A percentile compares a stretch with the other conserved stretches of the same genome.
Conservation (phyloP, 1,284 basidiomycete species). For the Puccinia hordei region DNA sequence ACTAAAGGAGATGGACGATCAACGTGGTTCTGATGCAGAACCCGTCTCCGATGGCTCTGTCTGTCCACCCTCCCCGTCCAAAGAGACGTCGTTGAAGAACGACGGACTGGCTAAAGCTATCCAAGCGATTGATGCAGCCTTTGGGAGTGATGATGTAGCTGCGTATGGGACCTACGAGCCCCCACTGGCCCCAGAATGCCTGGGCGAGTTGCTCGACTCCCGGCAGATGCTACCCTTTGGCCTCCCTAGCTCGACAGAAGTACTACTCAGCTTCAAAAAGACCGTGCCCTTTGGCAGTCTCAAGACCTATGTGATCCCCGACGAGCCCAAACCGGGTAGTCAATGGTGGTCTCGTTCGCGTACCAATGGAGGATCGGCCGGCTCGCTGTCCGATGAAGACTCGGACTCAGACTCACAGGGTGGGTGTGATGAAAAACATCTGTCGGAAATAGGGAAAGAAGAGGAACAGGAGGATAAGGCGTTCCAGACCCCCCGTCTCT, state of each 20-base stretch:
- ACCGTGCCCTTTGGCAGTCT: conserved; percentile 29
- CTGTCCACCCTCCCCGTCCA: neutral
- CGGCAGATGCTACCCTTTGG: conserved; percentile 69
- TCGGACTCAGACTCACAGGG: too few species aligned
- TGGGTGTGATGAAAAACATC: too few species aligned
- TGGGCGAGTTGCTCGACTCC: conserved; percentile 85
- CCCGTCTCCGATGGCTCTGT: too few species aligned
- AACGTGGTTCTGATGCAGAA: too few species aligned
- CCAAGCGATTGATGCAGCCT: conserved; percentile 66
- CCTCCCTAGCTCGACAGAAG: conserved; percentile 24
- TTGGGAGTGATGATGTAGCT: conserved; percentile 70
- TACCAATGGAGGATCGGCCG: too few species aligned
- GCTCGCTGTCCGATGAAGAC: too few species aligned
- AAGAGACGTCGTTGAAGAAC: conserved; percentile 56
- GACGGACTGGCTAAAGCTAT: conserved; percentile 61
- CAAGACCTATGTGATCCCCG: conserved; percentile 15
- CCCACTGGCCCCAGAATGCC: conserved; percentile 71
- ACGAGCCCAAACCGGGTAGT: conserved; percentile 9
- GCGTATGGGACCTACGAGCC: conserved; percentile 75
- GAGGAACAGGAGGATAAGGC: too few species aligned
- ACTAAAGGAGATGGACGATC: conserved; percentile 66
- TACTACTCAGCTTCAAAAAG: conserved; percentile 12
- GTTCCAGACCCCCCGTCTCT: too few species aligned
- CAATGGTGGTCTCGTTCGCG: too few species aligned
- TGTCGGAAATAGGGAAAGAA: too few species aligned